Percentiles rank a stretch among this genome's conserved stretches.
phyloP scores from a whole-genome alignment of 1,284 basidiomycete genomes.

The Moesziomyces parantarcticus region DNA sequence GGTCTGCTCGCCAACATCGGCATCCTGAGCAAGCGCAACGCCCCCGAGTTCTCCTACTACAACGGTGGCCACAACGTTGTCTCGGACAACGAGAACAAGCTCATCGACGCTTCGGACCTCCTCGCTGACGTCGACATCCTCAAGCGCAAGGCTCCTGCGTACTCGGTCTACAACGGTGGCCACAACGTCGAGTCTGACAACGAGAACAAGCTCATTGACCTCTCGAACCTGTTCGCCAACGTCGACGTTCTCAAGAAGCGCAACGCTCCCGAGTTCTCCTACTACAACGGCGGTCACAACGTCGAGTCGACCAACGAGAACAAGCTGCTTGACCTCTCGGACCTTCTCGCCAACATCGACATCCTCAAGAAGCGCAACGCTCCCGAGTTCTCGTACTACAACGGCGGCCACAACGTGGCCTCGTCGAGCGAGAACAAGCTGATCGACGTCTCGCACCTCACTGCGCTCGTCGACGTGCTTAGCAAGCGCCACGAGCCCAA shows the following conservation, averaged over 20 bases:
- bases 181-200: conserved; percentile 38
- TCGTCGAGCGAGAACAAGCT: conserved; percentile 42
- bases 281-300: conserved; percentile 34
- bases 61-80: conserved; percentile 34
- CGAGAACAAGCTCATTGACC: conserved; percentile 39
- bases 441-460: conserved; percentile 37
- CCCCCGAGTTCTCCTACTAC: conserved; percentile 24
- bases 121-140: conserved; percentile 22
- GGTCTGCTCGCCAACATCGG: conserved; percentile 19
- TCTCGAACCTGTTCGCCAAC: conserved; percentile 16
- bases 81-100: conserved; percentile 37
- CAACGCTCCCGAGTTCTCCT: conserved; percentile 11
- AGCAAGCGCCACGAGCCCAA: conserved; percentile 26
- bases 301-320: conserved; percentile 30
- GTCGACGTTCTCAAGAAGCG: conserved; percentile 34
- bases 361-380: conserved; percentile 24
- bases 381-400: conserved; percentile 19
- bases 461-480: conserved; percentile 30
- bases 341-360: conserved; percentile 18
- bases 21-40: conserved; percentile 32
- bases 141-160: conserved; percentile 17
- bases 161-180: conserved; percentile 41
- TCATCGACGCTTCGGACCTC: conserved; percentile 20
- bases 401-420: conserved; percentile 44
- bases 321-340: conserved; percentile 32